Percentiles rank a stretch among this genome's conserved stretches.
Evolutionary conservation across 2,329 filamentous ascomycete species (phyloP).

Genomic region (Fusarium musae): DNA sequence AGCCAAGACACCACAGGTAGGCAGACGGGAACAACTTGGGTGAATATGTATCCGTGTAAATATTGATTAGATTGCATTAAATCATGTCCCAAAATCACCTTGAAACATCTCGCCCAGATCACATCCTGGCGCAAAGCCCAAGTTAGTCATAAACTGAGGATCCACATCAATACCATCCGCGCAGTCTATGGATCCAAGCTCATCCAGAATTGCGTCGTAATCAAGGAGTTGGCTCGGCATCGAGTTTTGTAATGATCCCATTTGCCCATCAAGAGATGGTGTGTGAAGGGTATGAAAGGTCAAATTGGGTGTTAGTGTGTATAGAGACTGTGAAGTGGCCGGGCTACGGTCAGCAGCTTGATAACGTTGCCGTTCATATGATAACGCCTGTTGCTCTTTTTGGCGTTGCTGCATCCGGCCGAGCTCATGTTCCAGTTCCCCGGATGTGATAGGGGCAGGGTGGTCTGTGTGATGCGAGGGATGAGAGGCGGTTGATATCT

Average conservation of each 20-base stretch:
- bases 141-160: constrained; percentile 73
- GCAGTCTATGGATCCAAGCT: constrained; percentile 62
- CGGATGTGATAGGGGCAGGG: constrained; percentile 36
- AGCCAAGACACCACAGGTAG: not conserved
- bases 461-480: constrained; percentile 39
- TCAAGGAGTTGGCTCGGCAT: constrained; percentile 50
- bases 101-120: constrained; percentile 65
- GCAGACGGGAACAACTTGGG: not conserved
- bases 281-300: constrained; percentile 43
- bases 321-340: constrained; percentile 36
- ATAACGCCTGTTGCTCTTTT: constrained; percentile 35
- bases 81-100: constrained; percentile 52
- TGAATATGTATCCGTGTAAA: not conserved
- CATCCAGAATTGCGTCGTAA: constrained; percentile 64
- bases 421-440: constrained; percentile 39
- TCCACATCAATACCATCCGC: constrained; percentile 63
- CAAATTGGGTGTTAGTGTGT: constrained; percentile 39
- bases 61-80: constrained; percentile 32
- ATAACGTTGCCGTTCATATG: constrained; percentile 39
- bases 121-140: constrained; percentile 71
- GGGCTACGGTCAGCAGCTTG: constrained; percentile 33
- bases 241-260: constrained; percentile 34
- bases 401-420: constrained; percentile 37
- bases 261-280: constrained; percentile 33
- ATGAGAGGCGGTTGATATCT: constrained; percentile 45